Base-by-base conservation (phyloP, 352 stramenopile genomes). In the Plasmopara muralis region DNA sequence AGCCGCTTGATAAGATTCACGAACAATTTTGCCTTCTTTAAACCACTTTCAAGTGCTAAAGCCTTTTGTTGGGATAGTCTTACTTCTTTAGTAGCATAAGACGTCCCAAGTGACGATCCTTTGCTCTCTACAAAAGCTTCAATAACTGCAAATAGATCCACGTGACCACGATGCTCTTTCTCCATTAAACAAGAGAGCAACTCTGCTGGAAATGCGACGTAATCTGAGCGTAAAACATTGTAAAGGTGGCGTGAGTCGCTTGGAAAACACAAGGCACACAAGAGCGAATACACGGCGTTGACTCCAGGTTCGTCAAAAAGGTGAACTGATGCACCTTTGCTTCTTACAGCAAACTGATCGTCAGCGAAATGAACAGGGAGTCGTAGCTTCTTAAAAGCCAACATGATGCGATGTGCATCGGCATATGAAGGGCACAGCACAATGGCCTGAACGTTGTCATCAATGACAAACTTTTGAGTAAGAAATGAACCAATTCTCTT, bases 241-340 rank as follows among this genome's bases (percentile, higher is more conserved):
- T 91, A 91, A 9, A 91, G 47, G 43, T 89, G 73, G 9, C 74
- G 74, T 9, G 81, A 85, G 45, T 91, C 77, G 35, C 66, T 87
- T 0, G 81, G 77, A 35, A 60, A 83, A 50, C 66, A 77, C 9
- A 91, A 67, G 9, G 75, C 74, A 30, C 83, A 77, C 18, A 91
- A 55, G 28, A 91, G 53, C 34, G 81, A 89, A 38, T 78, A 85
- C 12, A 91, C 58, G 0, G 65, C 51, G 41, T 83, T 84, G 7
- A 87, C 74, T 15, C 74, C 64, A 16, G 74, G 74, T 51, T 89
- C 71, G 34, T 85, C 71, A 38, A 82, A 85, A 25, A 85, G 51
- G 34, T 76, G 70, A 9, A 67, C 45, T 16, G 44, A 28, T 38
- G 33, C 29, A 25, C 52, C 46, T 9, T 29, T 62, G 25, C 46